phyloP scores from a whole-genome alignment of 1,284 basidiomycete species.

The Puccinia polysora region DNA sequence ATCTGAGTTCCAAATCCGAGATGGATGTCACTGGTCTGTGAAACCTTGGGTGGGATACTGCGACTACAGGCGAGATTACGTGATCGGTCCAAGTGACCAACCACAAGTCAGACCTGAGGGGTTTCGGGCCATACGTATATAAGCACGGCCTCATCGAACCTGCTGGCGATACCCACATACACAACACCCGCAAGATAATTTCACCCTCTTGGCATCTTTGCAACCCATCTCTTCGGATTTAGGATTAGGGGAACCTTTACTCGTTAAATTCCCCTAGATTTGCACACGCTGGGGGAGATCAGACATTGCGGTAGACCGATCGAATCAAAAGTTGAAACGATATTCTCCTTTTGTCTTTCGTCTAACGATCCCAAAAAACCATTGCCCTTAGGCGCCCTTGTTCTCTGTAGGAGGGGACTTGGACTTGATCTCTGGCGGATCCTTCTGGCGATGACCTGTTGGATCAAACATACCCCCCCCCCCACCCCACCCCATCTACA shows the following conservation, averaged over 20 bases:
- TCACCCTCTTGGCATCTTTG: conserved; percentile 29
- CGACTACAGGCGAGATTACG: no score
- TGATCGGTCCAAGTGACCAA: no score
- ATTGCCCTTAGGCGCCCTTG: conserved; percentile 36
- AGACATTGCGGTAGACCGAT: conserved; percentile 31
- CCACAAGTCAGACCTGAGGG: no score
- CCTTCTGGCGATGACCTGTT: conserved; percentile 36
- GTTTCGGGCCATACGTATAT: no score
- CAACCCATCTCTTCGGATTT: neutral
- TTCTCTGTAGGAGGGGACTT: conserved; percentile 40
- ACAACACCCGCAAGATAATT: conserved; percentile 27
- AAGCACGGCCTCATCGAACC: neutral
- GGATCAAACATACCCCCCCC: conserved; percentile 18
- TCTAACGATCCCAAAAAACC: conserved; percentile 22
- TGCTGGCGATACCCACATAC: neutral
- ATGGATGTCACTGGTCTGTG: no score
- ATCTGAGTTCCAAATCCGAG: no score
- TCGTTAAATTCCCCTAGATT: neutral
- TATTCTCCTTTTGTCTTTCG: neutral
- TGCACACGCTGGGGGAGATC: conserved; percentile 40
- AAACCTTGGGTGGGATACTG: no score
- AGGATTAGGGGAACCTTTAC: neutral
- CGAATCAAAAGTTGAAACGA: neutral
- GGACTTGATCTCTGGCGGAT: conserved; percentile 26
- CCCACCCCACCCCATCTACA: no score